Evolutionary conservation across 495 filamentous ascomycete species (phyloP).

Genomic region (Achaetomiella virescens): DNA sequence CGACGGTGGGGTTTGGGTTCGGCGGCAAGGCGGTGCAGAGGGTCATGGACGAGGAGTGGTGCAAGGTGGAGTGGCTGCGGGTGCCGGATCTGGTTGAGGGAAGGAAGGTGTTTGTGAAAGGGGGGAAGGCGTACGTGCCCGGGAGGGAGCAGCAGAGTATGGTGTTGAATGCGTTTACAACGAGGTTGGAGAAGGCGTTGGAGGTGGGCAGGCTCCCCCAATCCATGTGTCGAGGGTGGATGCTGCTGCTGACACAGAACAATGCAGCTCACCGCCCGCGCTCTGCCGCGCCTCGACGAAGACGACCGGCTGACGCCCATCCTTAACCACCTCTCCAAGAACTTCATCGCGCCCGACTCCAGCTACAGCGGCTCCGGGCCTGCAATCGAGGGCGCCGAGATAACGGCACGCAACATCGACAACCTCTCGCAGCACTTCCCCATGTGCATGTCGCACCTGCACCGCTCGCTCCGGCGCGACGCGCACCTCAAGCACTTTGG

Average conservation of each 20-base stretch:
- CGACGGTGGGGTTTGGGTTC: slow-evolving; percentile 20
- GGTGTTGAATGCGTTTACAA: slow-evolving; percentile 79
- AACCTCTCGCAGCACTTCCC: slow-evolving; percentile 82
- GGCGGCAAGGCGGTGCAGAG: slow-evolving; percentile 41
- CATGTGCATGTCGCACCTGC: slow-evolving; percentile 87
- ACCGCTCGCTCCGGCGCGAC: slow-evolving; percentile 74
- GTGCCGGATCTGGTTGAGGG: slow-evolving; percentile 86
- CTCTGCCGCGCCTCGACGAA: slow-evolving; percentile 88
- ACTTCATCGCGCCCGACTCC: slow-evolving; percentile 85
- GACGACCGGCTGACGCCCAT: slow-evolving; percentile 94
- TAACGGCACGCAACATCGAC: slow-evolving; percentile 76
- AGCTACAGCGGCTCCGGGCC: slow-evolving; percentile 55
- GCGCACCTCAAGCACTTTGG: slow-evolving; percentile 89
- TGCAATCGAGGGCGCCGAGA: slow-evolving; percentile 54
- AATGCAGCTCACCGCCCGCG: slow-evolving; percentile 70
- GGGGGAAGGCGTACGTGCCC: slow-evolving; percentile 88
- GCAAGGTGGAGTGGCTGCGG: slow-evolving; percentile 89
- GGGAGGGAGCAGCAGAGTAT: slow-evolving; percentile 77
- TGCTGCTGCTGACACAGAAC: not conserved
- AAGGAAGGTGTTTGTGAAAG: slow-evolving; percentile 67
- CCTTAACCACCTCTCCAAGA: slow-evolving; percentile 82
- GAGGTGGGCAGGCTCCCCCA: slow-evolving; percentile 50
- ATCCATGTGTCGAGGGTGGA: not conserved
- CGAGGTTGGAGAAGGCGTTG: slow-evolving; percentile 67
- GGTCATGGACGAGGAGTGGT: slow-evolving; percentile 66